Base-by-base conservation (phyloP, 805 yeast genomes). In the baker's yeast (Saccharomyces cerevisiae) region DNA sequence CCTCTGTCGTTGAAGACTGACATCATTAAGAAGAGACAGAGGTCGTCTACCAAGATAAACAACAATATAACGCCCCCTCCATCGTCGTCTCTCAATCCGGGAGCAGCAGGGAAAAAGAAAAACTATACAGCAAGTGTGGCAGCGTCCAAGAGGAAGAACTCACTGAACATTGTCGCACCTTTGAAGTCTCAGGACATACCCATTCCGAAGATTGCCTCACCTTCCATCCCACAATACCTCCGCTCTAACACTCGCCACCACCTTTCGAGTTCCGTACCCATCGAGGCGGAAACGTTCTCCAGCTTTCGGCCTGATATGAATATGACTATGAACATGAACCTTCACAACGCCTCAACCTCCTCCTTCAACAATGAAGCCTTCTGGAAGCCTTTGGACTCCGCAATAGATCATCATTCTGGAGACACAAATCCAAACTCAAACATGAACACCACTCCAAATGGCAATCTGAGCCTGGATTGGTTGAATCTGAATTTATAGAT, bases 1-100 rank as follows among this genome's bases (percentile, higher is more conserved):
- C 98, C 98, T 0, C 75, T 91, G 51, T 84, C 94, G 21, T 76
- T 90, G 63, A 90, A 91, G 66, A 89, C 97, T 0, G 97, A 91
- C 68, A 91, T 89, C 2, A 91, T 92, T 57, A 90, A 90, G 70
- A 88, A 89, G 69, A 78, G 97, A 59, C 94, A 89, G 67, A 75
- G 96, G 43, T 36, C 43, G 22, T 36, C 43, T 17, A 17, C 43
- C 11, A 36, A 36, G 43, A 36, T 36, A 36, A 36, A 36, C 41
- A 17, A 17, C 43, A 36, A 36, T 9, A 17, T 21, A 36, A 36
- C 43, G 10, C 43, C 43, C 10, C 43, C 43, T 36, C 43, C 43
- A n/a, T 36, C 43, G 1, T n/a, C 43, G 24, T 36, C 43, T 13
- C 17, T 24, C 13, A 17, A 17, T 21, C 3, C 10, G 6, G 43